Percentiles rank a stretch among this genome's conserved stretches.
phyloP scores from a whole-genome alignment of 495 filamentous ascomycete genomes.

The Penicillium canariense region DNA sequence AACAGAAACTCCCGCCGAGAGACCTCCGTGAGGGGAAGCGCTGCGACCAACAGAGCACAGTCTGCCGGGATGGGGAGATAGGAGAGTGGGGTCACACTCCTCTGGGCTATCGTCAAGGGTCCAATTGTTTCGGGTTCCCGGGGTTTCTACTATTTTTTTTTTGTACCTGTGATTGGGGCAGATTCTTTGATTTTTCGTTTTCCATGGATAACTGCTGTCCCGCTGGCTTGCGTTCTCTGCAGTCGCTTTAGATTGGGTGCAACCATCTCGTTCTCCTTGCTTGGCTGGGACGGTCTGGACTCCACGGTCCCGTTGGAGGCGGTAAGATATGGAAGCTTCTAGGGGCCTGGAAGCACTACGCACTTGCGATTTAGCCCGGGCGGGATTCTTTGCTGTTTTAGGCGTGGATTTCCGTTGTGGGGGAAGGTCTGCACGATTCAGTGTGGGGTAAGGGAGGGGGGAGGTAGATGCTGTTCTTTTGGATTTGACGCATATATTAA shows the following conservation, averaged over 20 bases:
- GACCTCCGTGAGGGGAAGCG: background rate
- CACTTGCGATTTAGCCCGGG: too few relatives aligned
- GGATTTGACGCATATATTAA: conserved; percentile 14
- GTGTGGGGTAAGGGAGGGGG: background rate
- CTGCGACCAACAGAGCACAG: background rate
- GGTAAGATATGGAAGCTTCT: background rate
- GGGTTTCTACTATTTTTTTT: background rate
- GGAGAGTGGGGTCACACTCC: background rate
- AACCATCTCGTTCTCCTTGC: background rate
- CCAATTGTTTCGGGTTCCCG: background rate
- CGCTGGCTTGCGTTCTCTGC: background rate
- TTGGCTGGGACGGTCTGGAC: background rate
- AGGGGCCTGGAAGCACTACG: background rate
- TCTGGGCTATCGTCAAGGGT: background rate
- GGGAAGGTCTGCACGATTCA: background rate
- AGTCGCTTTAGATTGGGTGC: background rate
- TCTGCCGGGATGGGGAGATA: background rate
- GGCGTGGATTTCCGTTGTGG: conserved; percentile 9
- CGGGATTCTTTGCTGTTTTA: conserved; percentile 22
- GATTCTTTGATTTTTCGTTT: background rate
- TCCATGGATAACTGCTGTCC: background rate
- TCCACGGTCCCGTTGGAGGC: background rate
- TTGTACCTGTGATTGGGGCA: background rate
- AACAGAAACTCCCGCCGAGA: background rate
- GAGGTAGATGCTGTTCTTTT: conserved; percentile 9